phyloP scores from a whole-genome alignment of 2,329 filamentous ascomycete genomes.

The Fusarium denticulatum region DNA sequence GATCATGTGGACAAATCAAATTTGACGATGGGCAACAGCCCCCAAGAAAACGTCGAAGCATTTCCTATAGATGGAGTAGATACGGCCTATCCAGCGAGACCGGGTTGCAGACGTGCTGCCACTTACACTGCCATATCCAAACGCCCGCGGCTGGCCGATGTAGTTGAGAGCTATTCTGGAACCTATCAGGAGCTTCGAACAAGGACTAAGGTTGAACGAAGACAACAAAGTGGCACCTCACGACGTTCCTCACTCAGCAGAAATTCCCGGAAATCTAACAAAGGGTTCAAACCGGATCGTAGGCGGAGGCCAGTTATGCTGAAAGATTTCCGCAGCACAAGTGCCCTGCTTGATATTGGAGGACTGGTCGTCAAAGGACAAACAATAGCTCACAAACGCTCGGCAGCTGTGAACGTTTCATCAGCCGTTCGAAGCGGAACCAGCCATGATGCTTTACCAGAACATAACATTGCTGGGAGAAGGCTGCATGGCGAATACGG shows the following conservation, averaged over 20 bases:
- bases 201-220: neutral
- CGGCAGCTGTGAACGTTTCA: constrained; percentile 1
- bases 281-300: neutral
- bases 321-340: constrained; percentile 2
- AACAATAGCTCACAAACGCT: neutral
- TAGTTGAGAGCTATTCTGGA: constrained; percentile 44
- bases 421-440: constrained; percentile 18
- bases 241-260: constrained; percentile 7
- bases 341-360: neutral
- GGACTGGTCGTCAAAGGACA: neutral
- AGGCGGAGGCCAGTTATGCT: neutral
- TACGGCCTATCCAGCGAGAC: constrained; percentile 5
- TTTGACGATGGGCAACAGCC: neutral
- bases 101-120: constrained; percentile 39
- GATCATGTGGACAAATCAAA: constrained; percentile 2
- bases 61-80: constrained; percentile 12
- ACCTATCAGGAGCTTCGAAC: constrained; percentile 11
- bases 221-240: neutral
- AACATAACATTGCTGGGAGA: constrained; percentile 40
- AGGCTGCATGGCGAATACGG: constrained; percentile 45
- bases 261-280: constrained; percentile 23
- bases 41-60: constrained; percentile 12
- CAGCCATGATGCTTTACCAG: constrained; percentile 40
- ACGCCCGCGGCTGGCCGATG: constrained; percentile 40
- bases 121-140: constrained; percentile 36